These are phyloP conservation scores for Penicillium sp. DNA, from an alignment of 2,329 filamentous ascomycete species.

Conservation along the genomic window DNA sequence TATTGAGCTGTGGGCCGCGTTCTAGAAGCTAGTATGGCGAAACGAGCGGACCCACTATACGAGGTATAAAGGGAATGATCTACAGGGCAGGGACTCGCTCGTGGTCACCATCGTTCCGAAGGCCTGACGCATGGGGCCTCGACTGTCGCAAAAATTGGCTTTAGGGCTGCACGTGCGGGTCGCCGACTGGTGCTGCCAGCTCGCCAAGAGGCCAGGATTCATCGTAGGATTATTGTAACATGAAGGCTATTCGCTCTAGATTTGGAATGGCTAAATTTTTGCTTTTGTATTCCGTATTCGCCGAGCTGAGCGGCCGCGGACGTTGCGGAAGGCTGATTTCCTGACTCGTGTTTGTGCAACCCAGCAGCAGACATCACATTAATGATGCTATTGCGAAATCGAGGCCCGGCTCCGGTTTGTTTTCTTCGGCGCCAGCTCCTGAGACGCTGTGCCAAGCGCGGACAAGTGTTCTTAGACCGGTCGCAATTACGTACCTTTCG, in stretches of 20 bases:
- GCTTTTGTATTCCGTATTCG: not conserved
- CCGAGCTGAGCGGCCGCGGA: not conserved
- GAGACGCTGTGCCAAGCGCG: not conserved
- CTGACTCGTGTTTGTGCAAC: no score
- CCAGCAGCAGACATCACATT: not conserved
- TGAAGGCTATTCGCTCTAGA: not conserved
- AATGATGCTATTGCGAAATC: not conserved
- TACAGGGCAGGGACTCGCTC: not conserved
- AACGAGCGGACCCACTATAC: not conserved
- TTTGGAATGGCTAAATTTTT: not conserved
- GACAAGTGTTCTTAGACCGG: not conserved
- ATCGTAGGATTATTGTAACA: not conserved
- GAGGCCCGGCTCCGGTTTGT: not conserved
- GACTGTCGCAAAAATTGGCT: not conserved
- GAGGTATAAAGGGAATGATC: not conserved
- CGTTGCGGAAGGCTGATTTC: no score
- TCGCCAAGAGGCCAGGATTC: not conserved
- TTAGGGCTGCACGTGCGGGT: not conserved
- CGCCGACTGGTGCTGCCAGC: not conserved
- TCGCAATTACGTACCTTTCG: not conserved
- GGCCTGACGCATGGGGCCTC: not conserved
- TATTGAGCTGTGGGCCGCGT: not conserved
- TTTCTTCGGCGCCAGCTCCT: not conserved
- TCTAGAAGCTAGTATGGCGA: not conserved
- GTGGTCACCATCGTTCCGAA: not conserved